A percentile compares a stretch with the other conserved stretches of the same genome.
phyloP scores from a whole-genome alignment of 371 early-diverging fungal species.

The Rhizopus sp. region DNA sequence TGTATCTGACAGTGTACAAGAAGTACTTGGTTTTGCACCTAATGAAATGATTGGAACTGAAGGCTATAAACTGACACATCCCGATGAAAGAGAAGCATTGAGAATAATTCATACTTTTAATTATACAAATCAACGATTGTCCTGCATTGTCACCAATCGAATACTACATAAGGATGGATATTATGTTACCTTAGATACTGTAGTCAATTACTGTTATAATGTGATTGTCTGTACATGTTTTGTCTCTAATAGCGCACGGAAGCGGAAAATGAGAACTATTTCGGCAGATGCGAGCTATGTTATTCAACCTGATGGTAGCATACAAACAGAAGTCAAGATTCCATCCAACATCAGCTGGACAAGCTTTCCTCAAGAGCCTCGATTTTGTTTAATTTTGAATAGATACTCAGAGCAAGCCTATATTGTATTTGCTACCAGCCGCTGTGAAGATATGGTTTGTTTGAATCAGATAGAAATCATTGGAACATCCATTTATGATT shows the following conservation, averaged over 20 bases:
- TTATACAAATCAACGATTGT: constrained; percentile 53
- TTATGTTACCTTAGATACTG: constrained; percentile 30
- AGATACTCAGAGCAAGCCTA: constrained; percentile 11
- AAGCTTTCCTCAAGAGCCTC: constrained; percentile 14
- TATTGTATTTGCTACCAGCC: constrained; percentile 27
- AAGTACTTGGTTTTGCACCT: constrained; percentile 51
- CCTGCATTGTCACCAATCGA: constrained; percentile 32
- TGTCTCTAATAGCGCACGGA: constrained; percentile 11
- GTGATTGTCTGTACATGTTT: constrained; percentile 31
- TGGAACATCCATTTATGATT: constrained; percentile 17
- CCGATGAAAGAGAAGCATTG: constrained; percentile 40
- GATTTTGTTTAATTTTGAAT: constrained; percentile 29
- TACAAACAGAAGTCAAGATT: constrained; percentile 13
- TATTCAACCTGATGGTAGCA: constrained; percentile 20
- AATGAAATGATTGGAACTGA: constrained; percentile 50
- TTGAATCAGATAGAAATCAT: constrained; percentile 10
- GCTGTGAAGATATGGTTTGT: constrained; percentile 12
- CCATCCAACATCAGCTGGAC: not conserved
- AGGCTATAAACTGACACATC: constrained; percentile 51
- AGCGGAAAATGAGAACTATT: constrained; percentile 25
- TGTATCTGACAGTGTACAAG: constrained; percentile 51
- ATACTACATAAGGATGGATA: constrained; percentile 36
- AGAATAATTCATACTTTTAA: constrained; percentile 40
- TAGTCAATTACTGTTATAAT: constrained; percentile 46
- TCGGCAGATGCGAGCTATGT: constrained; percentile 34